These are phyloP conservation scores for Globisporangium rhizosaccharum DNA, from an alignment of 352 stramenopile genomes.

Conservation along the genomic window DNA sequence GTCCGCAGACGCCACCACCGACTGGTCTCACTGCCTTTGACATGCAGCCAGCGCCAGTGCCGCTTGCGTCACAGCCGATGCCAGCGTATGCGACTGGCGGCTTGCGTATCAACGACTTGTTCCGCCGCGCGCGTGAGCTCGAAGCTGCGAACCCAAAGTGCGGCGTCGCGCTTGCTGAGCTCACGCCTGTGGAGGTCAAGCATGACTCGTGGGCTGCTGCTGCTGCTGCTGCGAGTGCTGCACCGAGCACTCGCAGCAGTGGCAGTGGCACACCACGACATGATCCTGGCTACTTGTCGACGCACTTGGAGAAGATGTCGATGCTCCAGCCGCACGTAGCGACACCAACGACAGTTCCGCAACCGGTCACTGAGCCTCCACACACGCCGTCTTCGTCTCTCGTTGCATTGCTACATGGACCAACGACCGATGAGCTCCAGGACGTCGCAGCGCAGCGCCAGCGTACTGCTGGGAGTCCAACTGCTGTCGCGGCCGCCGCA, in stretches of 20 bases:
- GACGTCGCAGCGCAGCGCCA: too few relatives aligned
- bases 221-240: neutral
- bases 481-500: neutral
- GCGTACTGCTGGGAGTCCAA: neutral
- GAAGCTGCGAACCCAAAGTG: neutral
- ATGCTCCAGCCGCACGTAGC: slow-evolving; percentile 22
- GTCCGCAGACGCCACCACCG: too few relatives aligned
- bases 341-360: too few relatives aligned
- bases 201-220: slow-evolving; percentile 1
- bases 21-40: slow-evolving; percentile 15
- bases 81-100: neutral
- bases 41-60: slow-evolving; percentile 16
- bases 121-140: slow-evolving; percentile 6
- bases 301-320: slow-evolving; percentile 64
- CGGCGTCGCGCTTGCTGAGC: slow-evolving; percentile 12
- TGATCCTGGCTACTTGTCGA: slow-evolving; percentile 43
- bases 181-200: neutral
- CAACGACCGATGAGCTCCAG: too few relatives aligned
- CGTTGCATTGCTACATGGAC: too few relatives aligned
- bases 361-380: too few relatives aligned
- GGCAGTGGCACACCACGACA: slow-evolving; percentile 4
- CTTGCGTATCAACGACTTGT: slow-evolving; percentile 12
- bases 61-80: neutral
- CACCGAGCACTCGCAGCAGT: slow-evolving; percentile 4
- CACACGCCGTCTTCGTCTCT: too few relatives aligned